Evolutionary conservation across 2,329 filamentous ascomycete genomes (phyloP).

Genomic region (Annulohypoxylon truncatum): DNA sequence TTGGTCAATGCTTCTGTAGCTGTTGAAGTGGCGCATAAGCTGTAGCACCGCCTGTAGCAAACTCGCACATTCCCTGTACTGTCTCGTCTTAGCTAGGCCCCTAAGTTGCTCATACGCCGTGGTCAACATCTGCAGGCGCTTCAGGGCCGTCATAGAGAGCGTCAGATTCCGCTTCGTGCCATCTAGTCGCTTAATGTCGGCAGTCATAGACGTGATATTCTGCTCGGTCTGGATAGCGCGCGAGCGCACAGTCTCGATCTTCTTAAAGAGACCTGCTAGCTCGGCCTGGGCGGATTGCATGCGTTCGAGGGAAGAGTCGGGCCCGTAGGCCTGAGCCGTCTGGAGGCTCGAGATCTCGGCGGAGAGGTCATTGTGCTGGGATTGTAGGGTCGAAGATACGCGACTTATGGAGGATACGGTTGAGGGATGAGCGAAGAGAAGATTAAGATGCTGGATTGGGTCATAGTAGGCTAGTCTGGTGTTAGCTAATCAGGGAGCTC

Average conservation of each 20-base stretch:
- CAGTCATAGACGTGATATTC: constrained; percentile 98
- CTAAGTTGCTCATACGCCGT: constrained; percentile 98
- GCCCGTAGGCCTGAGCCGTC: constrained; percentile 83
- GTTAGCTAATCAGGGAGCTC: constrained; percentile 26
- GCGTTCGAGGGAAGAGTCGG: constrained; percentile 87
- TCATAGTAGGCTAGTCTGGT: constrained; percentile 77
- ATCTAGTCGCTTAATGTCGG: constrained; percentile 97
- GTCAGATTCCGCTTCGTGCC: constrained; percentile 97
- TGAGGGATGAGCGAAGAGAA: constrained; percentile 90
- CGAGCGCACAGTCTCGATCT: constrained; percentile 92
- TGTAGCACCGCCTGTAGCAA: constrained; percentile 94
- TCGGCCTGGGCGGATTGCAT: constrained; percentile 93
- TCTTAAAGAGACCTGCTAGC: constrained; percentile 88
- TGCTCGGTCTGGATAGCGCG: constrained; percentile 92
- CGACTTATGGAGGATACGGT: constrained; percentile 80
- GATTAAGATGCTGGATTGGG: constrained; percentile 91
- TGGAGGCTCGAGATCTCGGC: constrained; percentile 78
- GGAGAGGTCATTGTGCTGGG: constrained; percentile 85
- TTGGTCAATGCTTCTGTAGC: constrained; percentile 96
- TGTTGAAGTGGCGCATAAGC: constrained; percentile 98
- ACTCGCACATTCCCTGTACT: constrained; percentile 95
- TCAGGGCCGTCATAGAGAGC: constrained; percentile 96
- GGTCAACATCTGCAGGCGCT: constrained; percentile 97
- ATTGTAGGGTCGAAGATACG: constrained; percentile 78
- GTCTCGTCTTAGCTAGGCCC: constrained; percentile 82